phyloP scores from a whole-genome alignment of 768 basidiomycete species.

The Podaxis sp. region DNA sequence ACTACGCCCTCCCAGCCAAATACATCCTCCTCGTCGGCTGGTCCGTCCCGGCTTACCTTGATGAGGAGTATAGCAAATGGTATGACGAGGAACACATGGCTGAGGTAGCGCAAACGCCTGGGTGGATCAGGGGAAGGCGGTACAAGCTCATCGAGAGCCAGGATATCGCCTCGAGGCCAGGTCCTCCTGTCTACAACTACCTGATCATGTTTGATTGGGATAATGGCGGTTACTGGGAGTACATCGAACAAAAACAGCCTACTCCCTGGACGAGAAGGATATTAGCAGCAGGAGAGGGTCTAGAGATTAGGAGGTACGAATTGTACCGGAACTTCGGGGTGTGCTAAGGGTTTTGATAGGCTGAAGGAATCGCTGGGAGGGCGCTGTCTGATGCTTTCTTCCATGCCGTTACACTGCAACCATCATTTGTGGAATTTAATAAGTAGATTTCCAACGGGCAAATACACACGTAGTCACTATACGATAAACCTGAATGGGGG shows the following conservation, averaged over 20 bases:
- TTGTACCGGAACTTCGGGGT: background rate
- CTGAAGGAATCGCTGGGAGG: no score
- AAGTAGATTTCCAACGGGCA: no score
- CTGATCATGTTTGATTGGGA: slow-evolving; percentile 1
- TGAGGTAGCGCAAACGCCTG: slow-evolving; percentile 25
- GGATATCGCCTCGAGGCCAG: background rate
- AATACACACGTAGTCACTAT: no score
- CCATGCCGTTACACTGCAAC: no score
- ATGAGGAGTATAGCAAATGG: slow-evolving; percentile 22
- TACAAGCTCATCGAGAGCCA: slow-evolving; percentile 22
- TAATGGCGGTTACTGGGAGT: background rate
- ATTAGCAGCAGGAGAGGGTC: background rate
- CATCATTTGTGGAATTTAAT: no score
- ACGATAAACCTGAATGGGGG: no score
- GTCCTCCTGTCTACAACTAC: background rate
- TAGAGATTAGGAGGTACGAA: background rate
- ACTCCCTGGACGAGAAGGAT: slow-evolving; percentile 3
- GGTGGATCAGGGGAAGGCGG: slow-evolving; percentile 29
- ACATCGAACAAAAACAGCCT: background rate
- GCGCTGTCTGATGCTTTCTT: no score
- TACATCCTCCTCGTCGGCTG: slow-evolving; percentile 25
- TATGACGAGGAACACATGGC: slow-evolving; percentile 29
- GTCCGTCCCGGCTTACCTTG: slow-evolving; percentile 19
- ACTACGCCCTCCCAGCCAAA: slow-evolving; percentile 19
- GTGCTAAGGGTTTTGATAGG: background rate